Conservation (phyloP, 768 basidiomycete genomes). For the Mycena maculata region DNA sequence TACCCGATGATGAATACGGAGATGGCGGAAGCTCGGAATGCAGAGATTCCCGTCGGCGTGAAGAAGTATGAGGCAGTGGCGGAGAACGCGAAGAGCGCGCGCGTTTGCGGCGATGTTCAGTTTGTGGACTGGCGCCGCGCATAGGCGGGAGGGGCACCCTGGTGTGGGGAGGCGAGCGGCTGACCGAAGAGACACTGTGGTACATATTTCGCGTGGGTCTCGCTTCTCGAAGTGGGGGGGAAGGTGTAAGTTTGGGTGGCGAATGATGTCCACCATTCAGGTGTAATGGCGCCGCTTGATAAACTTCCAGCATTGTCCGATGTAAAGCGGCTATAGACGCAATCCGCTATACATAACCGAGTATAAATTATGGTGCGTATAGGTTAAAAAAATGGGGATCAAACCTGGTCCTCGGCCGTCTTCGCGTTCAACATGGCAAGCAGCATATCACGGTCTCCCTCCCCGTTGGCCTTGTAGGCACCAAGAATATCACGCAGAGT, state of each 20-base stretch:
- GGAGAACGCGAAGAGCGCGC: conserved; percentile 73
- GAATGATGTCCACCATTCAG: conserved; percentile 53
- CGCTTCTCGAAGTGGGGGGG: conserved; percentile 49
- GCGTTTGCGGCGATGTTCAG: conserved; percentile 69
- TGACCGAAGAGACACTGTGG: conserved; percentile 48
- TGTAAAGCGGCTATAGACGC: conserved; percentile 79
- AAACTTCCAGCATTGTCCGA: conserved; percentile 75
- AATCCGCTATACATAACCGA: conserved; percentile 62
- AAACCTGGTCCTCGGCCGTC: conserved; percentile 91
- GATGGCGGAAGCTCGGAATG: conserved; percentile 73
- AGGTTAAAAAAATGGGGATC: conserved; percentile 36
- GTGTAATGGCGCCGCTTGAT: conserved; percentile 46
- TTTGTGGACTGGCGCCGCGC: conserved; percentile 45
- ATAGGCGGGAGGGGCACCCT: conserved; percentile 46
- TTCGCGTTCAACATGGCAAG: conserved; percentile 93
- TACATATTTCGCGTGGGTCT: conserved; percentile 47
- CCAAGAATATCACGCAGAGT: conserved; percentile 86
- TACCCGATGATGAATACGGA: conserved; percentile 78
- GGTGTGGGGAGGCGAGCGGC: conserved; percentile 53
- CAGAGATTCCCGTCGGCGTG: conserved; percentile 53
- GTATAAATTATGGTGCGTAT: conserved; percentile 6
- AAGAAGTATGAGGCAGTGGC: conserved; percentile 52
- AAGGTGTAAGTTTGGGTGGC: conserved; percentile 51
- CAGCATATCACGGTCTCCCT: conserved; percentile 93
- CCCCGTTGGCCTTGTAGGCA: conserved; percentile 87